Evolutionary conservation across 257 asterid species (phyloP).

Genomic region (Ophiorrhiza pumila): DNA sequence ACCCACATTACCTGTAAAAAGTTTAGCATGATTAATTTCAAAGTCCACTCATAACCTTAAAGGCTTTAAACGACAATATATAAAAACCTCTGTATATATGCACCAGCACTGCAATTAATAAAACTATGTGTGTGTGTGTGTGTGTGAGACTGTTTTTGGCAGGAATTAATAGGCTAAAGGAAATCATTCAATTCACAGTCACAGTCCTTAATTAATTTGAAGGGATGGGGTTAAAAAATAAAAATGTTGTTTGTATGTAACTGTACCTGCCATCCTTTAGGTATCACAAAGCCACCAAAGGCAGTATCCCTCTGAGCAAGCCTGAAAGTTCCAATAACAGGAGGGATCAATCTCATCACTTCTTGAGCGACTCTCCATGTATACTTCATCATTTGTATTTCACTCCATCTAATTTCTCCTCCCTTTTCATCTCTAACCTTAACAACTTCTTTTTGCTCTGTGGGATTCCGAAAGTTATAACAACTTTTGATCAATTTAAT

Average conservation of each 20-base stretch:
- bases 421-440: constrained; percentile 8
- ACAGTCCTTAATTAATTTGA: too few relatives aligned
- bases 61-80: too few relatives aligned
- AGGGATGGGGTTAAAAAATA: too few relatives aligned
- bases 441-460: constrained; percentile 3
- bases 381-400: constrained; percentile 8
- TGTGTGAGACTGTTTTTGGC: too few relatives aligned
- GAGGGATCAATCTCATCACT: constrained; percentile 14
- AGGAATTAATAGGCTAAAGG: background rate
- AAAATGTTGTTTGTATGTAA: too few relatives aligned
- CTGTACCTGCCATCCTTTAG: constrained; percentile 11
- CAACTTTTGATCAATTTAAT: too few relatives aligned
- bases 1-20: constrained; percentile 7
- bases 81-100: too few relatives aligned
- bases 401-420: constrained; percentile 12
- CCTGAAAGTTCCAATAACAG: constrained; percentile 12
- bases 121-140: too few relatives aligned
- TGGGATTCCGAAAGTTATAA: background rate
- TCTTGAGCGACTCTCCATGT: constrained; percentile 17
- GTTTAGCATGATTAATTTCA: background rate
- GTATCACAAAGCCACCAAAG: constrained; percentile 10
- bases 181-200: background rate
- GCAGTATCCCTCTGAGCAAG: background rate
- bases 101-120: too few relatives aligned
- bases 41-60: too few relatives aligned